Base-by-base conservation (phyloP, 2,329 filamentous ascomycete genomes). In the Colletotrichum sp. region DNA sequence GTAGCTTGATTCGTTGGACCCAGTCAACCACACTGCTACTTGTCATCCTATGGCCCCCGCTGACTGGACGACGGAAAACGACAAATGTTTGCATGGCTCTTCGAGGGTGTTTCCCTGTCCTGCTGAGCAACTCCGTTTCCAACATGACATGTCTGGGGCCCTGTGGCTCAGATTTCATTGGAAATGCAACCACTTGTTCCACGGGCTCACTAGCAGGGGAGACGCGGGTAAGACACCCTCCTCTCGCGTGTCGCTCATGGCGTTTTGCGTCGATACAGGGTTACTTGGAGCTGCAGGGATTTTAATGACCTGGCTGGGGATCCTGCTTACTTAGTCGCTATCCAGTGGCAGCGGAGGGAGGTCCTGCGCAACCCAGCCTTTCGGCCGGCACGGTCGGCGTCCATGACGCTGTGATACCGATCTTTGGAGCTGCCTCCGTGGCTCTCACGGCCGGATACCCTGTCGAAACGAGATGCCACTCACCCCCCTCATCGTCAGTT, bases 391-490 rank as follows among this genome's bases (percentile, higher is more conserved):
- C 63, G 58, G 63, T 67, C 73, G 73, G 73, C 69, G 73, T 63
- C 43, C 52, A 74, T 75, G 73, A 72, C 61, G 72, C 68, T 34
- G 72, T 74, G 63, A 65, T 71, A 66, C 69, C 69, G 56, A 74
- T 38, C 52, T 62, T 72, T 65, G 38, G 62, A 52, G 38, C 10
- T 61, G 61, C 30, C 38, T 67, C 43, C 55, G 68, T 55, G 24
- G 67, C 52, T 66, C 52, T 36, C 52, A 66, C 48, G 36, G 68
- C 61, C 28, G 62, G 61, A 71, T 69, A 71, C 72, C 62, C 58
- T 74, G 69, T 73, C 69, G 73, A 75, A 75, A 73, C 73, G 34
- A 43, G 58, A 56, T 74, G 67, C 62, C 69, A 71, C 69, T 68
- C 69, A 58, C 69, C 38, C 73, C 63, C 63, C 48, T 59, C 73